phyloP scores from a whole-genome alignment of 1,139 yeast species.

The Lizanozyma gosingica region DNA sequence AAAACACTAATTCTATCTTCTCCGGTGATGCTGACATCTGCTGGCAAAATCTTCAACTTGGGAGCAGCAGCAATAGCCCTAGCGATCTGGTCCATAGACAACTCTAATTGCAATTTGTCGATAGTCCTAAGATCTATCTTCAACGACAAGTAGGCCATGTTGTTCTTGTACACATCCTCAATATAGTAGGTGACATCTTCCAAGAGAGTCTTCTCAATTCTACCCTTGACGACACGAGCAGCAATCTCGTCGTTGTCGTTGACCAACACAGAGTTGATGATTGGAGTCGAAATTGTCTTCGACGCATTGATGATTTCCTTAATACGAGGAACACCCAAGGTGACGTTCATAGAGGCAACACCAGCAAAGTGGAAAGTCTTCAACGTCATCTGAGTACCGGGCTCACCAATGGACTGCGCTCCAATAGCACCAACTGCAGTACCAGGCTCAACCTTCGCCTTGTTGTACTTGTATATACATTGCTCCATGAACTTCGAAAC shows the following conservation, averaged over 20 bases:
- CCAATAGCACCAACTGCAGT: constrained; percentile 99
- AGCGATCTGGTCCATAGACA: constrained; percentile 79
- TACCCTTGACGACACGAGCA: constrained; percentile 96
- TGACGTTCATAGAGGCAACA: constrained; percentile 98
- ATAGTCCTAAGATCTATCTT: constrained; percentile 79
- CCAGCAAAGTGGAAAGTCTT: constrained; percentile 99
- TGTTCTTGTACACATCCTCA: constrained; percentile 87
- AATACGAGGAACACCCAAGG: constrained; percentile 98
- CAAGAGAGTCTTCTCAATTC: constrained; percentile 86
- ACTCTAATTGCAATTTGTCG: constrained; percentile 82
- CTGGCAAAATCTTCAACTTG: constrained; percentile 70
- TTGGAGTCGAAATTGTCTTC: constrained; percentile 91
- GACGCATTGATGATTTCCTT: constrained; percentile 98
- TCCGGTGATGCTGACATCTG: constrained; percentile 65
- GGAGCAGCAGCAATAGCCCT: constrained; percentile 78
- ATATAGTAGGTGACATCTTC: constrained; percentile 82
- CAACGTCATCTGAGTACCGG: constrained; percentile 98
- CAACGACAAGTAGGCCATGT: constrained; percentile 70
- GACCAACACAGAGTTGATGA: constrained; percentile 87
- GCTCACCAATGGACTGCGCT: constrained; percentile 98
- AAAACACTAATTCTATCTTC: constrained; percentile 67
- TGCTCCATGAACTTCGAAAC: constrained; percentile 64
- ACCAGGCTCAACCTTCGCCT: constrained; percentile 97
- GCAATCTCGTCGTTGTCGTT: constrained; percentile 95
- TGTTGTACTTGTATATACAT: constrained; percentile 73